Evolutionary conservation across 306 rosid genomes (phyloP), one percentile per base, ranked within the genome.

Genomic region (Casuarina glauca): DNA sequence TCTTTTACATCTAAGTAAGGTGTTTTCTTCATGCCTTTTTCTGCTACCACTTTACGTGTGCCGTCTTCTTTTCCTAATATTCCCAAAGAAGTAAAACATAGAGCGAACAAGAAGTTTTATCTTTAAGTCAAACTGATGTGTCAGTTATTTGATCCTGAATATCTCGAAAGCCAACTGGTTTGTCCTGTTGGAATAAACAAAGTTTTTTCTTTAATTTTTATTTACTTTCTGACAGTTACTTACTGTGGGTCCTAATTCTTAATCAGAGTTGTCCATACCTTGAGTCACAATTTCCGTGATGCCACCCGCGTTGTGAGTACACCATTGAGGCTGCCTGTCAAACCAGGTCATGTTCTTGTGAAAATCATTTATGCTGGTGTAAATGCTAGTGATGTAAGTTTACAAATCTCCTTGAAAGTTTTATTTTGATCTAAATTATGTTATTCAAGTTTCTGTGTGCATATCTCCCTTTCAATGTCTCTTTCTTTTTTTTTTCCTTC

Each of bases 341-440:
- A 82, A 78, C 88, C 93, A 61, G 78, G 86, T 50, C 69, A 86
- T n/a, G 96, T 95, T 82, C 90, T 95, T 45, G 89, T 94, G 75
- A 94, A 94, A 86, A 87, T 94, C 71, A 81, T 92, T 77, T 91
- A 89, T 89, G 97, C 97, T 79, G 97, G 98, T 16, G 98, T 95
- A 80, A 95, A 95, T 78, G 98, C 98, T 78, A 92, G 98, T 76
- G 98, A 95, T 87, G 98, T 95, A 90, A 94, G 98, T 89, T 77
- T 71, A 64, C 35, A 55, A 72, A 12, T 80, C 51, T 75, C 83
- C 76, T 77, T 79, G 26, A 48, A 69, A 80, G 64, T 72, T 38
- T 74, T 19, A 10, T 73, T 73, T 45, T 62, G 51, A 13, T 46
- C 41, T 60, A 42, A 53, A 51, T 6, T 1, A 41, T 42, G 8